Conservation (phyloP, 163 green algal species). For the Trebouxia gelatinosa region DNA sequence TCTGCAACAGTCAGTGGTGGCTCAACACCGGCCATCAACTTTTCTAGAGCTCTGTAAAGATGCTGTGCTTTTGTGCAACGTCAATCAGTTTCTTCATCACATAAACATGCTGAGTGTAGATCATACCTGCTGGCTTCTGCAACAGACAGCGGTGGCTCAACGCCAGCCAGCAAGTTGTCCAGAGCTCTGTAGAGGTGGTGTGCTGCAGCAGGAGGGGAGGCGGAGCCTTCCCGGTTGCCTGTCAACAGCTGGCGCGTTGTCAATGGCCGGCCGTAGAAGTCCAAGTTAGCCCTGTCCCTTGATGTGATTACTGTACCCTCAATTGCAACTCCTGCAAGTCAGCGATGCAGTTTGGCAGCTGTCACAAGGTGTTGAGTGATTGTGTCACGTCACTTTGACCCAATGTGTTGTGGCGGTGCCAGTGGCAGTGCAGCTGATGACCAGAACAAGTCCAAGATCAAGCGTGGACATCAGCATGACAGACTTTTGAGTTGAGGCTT, state of each 20-base stretch:
- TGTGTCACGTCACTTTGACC: neutral
- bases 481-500: neutral
- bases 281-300: slow-evolving; percentile 46
- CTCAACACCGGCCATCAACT: slow-evolving; percentile 22
- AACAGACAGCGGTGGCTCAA: slow-evolving; percentile 6
- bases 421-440: neutral
- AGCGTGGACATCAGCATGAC: neutral
- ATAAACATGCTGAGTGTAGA: neutral
- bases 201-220: slow-evolving; percentile 49
- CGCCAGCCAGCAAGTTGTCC: slow-evolving; percentile 31
- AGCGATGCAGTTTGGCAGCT: too few relatives aligned
- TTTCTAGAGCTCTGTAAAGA: slow-evolving; percentile 34
- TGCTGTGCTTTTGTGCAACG: slow-evolving; percentile 44
- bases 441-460: neutral
- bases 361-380: neutral
- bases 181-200: slow-evolving; percentile 36
- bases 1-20: neutral
- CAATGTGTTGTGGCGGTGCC: neutral
- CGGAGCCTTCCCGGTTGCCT: slow-evolving; percentile 37
- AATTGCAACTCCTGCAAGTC: slow-evolving; percentile 52
- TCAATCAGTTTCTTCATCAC: slow-evolving; percentile 28
- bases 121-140: slow-evolving; percentile 10
- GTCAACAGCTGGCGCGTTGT: slow-evolving; percentile 55
- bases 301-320: slow-evolving; percentile 59
- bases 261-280: slow-evolving; percentile 58